Percentiles rank a stretch among this genome's conserved stretches.
These are phyloP conservation scores for Wickerhamiella domercqiae DNA, from an alignment of 805 yeast species.

Conservation along the genomic window DNA sequence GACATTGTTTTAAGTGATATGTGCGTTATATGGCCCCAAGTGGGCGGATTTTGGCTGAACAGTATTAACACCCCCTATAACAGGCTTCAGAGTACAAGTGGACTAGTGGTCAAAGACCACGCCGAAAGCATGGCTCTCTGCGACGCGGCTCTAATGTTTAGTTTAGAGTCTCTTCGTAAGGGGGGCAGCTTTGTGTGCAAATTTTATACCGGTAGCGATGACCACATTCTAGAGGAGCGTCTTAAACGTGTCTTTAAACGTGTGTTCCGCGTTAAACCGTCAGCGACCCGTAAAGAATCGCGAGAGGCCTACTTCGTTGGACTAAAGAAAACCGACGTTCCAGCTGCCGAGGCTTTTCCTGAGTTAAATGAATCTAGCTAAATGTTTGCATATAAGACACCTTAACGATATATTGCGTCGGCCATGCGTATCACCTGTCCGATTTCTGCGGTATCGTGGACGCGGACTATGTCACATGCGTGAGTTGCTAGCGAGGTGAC, in stretches of 20 bases:
- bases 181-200: slow-evolving; percentile 72
- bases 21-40: slow-evolving; percentile 48
- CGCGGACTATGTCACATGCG: slow-evolving; percentile 69
- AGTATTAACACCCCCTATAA: slow-evolving; percentile 63
- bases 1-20: slow-evolving; percentile 67
- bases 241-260: slow-evolving; percentile 42
- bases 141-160: slow-evolving; percentile 73
- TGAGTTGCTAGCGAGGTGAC: slow-evolving; percentile 58
- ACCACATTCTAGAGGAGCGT: slow-evolving; percentile 42
- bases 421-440: slow-evolving; percentile 42
- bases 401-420: slow-evolving; percentile 64
- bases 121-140: slow-evolving; percentile 71
- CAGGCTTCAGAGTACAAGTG: slow-evolving; percentile 92
- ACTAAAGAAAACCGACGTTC: too few species aligned
- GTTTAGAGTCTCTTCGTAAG: slow-evolving; percentile 51
- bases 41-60: slow-evolving; percentile 36
- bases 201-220: slow-evolving; percentile 73
- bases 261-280: slow-evolving; percentile 64
- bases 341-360: too few species aligned
- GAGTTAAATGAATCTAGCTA: too few species aligned
- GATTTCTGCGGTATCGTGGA: slow-evolving; percentile 63
- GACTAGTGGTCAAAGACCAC: slow-evolving; percentile 70
- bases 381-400: too few species aligned
- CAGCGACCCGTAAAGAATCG: slow-evolving; percentile 63
- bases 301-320: slow-evolving; percentile 74